Conservation (phyloP, 148 eudicot species). For the Silene latifolia region DNA sequence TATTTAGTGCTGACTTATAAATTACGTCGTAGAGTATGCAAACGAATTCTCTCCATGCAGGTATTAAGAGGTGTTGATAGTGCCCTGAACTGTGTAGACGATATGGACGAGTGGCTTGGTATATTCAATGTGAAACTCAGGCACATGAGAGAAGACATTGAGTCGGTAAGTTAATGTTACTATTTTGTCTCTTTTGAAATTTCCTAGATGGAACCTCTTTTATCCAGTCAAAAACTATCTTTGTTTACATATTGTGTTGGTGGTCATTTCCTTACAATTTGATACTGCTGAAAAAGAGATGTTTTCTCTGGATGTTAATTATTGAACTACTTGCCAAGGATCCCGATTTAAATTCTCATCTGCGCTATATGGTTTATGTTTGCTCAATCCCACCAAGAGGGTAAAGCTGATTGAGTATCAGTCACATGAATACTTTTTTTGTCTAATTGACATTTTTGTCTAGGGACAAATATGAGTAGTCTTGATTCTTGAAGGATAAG, state of each 20-base stretch:
- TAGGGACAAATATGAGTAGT: no score
- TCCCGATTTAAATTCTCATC: not conserved
- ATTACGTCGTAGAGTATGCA: conserved; percentile 1
- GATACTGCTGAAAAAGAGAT: not conserved
- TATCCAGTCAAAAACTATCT: not conserved
- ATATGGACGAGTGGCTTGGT: conserved; percentile 98
- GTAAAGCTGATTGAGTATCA: not conserved
- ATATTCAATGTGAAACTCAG: conserved; percentile 90
- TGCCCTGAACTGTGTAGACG: conserved; percentile 76
- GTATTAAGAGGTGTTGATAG: conserved; percentile 75
- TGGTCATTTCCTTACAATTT: not conserved
- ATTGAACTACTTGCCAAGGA: not conserved
- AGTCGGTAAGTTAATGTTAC: conserved; percentile 56
- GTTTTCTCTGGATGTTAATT: not conserved
- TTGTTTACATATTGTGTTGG: not conserved
- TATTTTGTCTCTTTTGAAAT: not conserved
- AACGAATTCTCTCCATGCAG: conserved; percentile 39
- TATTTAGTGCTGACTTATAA: conserved; percentile 5
- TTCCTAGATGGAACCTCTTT: not conserved
- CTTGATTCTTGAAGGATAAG: no score
- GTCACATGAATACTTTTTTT: not conserved
- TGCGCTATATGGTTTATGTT: not conserved
- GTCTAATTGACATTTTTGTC: not conserved
- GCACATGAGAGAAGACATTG: conserved; percentile 98
- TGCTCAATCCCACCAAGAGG: not conserved